Base-by-base conservation (phyloP, 768 basidiomycete genomes). In the Strobilomyces dryophilus region DNA sequence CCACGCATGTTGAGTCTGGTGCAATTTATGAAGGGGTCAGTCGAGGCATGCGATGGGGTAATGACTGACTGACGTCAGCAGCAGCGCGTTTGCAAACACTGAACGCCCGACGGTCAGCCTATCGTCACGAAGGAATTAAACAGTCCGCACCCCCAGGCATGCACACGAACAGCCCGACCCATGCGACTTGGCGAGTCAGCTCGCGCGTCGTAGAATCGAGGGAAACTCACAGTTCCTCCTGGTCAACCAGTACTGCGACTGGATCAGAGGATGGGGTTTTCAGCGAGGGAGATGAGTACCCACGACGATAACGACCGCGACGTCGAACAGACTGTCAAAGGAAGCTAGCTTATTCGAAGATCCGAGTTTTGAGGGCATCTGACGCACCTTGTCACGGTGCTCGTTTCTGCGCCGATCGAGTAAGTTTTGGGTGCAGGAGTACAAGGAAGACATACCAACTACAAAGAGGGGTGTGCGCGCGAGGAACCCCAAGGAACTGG, bases 81-180 rank as follows among this genome's bases (percentile, higher is more conserved):
- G 56, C 21, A 61, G 4, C 24, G 45, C 3, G 24, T 64, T 64
- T n/a, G 51, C 56, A 7, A 59, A 65, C 35, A 65, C 62, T 64
- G 24, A 4, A 10, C 41, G 21, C 14, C 1, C 18, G 11, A n/a
- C 20, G 32, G 20, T 32, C 26, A 24, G 20, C 17, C 9, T 1
- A 11, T 8, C 8, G 6, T 4, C 8, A 10, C 29, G 7, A 21
- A 10, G 2, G 8, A 2, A 21, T 24, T 0, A 4, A 34, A 10
- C 4, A 12, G 21, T 20, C 31, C 59, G 50, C 43, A 50, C 62
- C 60, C 49, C 63, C 62, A 8, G 62, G 62, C 56, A 56, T 59
- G 34, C 21, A n/a, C 4, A 53, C 49, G 17, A 62, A 11, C 4
- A 65, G 29, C 21, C 52, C 45, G 17, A 62, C 41, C 62, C 63